Percentiles rank a stretch among this genome's conserved stretches.
Evolutionary conservation across 2,329 filamentous ascomycete genomes (phyloP).

Genomic region (Diaporthe ilicicola): DNA sequence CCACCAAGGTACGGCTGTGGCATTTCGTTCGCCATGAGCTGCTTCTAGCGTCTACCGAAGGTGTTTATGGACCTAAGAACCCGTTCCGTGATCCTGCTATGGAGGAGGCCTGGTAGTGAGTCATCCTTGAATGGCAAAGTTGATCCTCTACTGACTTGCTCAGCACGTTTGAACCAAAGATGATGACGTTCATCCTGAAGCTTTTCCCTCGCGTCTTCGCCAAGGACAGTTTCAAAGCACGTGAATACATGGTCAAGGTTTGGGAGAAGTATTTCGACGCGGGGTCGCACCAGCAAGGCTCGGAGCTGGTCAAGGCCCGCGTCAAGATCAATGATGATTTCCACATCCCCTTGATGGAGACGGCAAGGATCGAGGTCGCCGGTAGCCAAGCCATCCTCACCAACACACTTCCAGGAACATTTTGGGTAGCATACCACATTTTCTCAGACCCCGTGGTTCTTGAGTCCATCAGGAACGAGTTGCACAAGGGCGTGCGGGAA

Average conservation of each 20-base stretch:
- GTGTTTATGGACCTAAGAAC: conserved; percentile 27
- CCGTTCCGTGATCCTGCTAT: conserved; percentile 19
- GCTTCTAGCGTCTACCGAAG: conserved; percentile 18
- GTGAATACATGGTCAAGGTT: conserved; percentile 1
- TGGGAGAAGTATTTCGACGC: conserved; percentile 16
- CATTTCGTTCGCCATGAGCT: conserved; percentile 19
- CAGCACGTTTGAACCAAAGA: conserved; percentile 23
- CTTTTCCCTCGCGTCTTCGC: conserved; percentile 20
- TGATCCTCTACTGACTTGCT: background rate
- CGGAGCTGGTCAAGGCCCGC: conserved; percentile 13
- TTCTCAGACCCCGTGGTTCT: conserved; percentile 44
- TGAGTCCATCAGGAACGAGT: conserved; percentile 39
- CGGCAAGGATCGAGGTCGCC: conserved; percentile 43
- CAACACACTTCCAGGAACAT: conserved; percentile 47
- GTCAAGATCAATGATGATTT: conserved; percentile 10
- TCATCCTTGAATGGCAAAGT: background rate
- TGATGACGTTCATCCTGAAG: conserved; percentile 18
- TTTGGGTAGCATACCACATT: conserved; percentile 50
- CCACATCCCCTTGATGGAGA: background rate
- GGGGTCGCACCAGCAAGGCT: conserved; percentile 11
- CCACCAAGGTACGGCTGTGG: conserved; percentile 1
- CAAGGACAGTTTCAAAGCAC: background rate
- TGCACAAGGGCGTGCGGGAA: conserved; percentile 2
- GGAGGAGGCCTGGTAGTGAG: conserved; percentile 23
- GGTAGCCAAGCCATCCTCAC: conserved; percentile 46